Base-by-base conservation (phyloP, 1,139 yeast genomes). In the Candida anutae region DNA sequence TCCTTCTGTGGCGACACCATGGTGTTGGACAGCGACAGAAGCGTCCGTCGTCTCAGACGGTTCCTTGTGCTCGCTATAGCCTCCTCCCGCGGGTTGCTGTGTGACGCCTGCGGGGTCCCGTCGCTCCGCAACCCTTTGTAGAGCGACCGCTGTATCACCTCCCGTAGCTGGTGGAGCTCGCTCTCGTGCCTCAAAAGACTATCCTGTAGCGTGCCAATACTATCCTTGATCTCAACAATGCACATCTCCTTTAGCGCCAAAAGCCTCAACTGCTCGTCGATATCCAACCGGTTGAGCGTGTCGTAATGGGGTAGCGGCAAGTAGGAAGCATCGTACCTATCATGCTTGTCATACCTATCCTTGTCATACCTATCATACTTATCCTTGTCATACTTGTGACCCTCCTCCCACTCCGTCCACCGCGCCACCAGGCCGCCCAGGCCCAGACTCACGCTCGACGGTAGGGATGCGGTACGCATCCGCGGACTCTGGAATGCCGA, bases 211-310 rank as follows among this genome's bases (percentile, higher is more conserved):
- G 48, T 46, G 28, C 51, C 54, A 20, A 75, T 60, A 28, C 58
- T 57, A 40, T 74, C 78, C 32, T 69, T 72, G 24, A 74, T 46
- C 36, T 74, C 80, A 22, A 75, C 71, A 17, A 74, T 57, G 13
- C 63, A 58, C 79, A 75, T 74, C 43, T 77, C 84, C 40, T 74
- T 76, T 21, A 73, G 50, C 0, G 83, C 83, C 30, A 77, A 50
- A 10, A 68, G 47, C 32, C 81, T 51, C 26, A 77, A 52, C 33
- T 74, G 74, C n/a, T 70, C 74, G 32, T 72, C 74, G 8, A 75
- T 56, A 13, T 59, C 69, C 34, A 63, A 44, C 4, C 38, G 32
- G 8, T 34, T 35, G 14, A 64, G 46, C 26, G 55, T 57, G 15
- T 51, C 57, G 13, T 45, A 36, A 21, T 50, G 53, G 1, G 69